phyloP scores from a whole-genome alignment of 108 stramenopile genomes.

The Epithemia pelagica region DNA sequence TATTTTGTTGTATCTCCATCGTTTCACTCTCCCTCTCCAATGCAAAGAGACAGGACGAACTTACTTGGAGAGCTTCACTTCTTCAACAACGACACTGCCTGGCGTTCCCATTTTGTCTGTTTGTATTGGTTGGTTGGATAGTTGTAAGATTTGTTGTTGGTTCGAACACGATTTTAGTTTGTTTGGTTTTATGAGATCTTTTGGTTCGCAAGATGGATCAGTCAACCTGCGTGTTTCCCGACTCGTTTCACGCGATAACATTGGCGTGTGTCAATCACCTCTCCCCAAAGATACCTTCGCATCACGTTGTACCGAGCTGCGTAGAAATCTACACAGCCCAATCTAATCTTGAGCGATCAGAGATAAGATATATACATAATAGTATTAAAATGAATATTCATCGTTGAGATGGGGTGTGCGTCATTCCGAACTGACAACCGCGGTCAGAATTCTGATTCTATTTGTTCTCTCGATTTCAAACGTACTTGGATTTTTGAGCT shows the following conservation, averaged over 20 bases:
- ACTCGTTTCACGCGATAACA: neutral
- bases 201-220: neutral
- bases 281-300: slow-evolving; percentile 1
- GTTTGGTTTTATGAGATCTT: neutral
- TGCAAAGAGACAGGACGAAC: too few species aligned
- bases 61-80: neutral
- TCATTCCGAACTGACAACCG: neutral
- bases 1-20: too few species aligned
- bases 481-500: slow-evolving; percentile 1
- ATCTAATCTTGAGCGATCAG: neutral
- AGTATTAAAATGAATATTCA: neutral
- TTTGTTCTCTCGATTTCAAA: neutral
- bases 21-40: too few species aligned
- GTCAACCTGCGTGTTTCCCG: neutral
- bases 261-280: neutral
- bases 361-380: neutral
- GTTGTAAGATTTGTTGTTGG: neutral
- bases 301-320: neutral
- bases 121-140: neutral
- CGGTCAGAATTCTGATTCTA: neutral
- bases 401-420: neutral
- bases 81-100: neutral
- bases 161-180: neutral
- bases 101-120: neutral
- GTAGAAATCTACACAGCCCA: neutral